A percentile compares a stretch with the other conserved stretches of the same genome.
Evolutionary conservation across 768 basidiomycete species (phyloP).

Genomic region (Naganishia friedmannii): DNA sequence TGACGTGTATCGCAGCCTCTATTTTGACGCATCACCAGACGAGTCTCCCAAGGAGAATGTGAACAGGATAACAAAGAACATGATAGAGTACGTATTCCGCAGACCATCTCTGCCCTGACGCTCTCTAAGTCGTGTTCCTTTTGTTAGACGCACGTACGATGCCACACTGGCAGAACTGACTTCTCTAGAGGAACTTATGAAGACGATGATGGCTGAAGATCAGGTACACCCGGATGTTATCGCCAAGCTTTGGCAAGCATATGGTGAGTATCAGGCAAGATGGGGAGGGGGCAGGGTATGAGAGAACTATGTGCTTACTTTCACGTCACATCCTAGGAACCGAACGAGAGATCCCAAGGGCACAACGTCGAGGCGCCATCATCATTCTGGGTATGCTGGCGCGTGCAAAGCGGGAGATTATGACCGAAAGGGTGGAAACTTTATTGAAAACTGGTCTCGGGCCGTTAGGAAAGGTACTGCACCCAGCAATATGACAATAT

Average conservation of each 20-base stretch:
- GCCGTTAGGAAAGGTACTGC: conserved; percentile 69
- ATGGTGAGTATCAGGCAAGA: conserved; percentile 53
- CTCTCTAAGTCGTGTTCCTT: conserved; percentile 11
- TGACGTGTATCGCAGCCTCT: conserved; percentile 81
- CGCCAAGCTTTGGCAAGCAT: conserved; percentile 90
- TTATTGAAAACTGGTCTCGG: conserved; percentile 86
- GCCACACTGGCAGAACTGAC: conserved; percentile 93
- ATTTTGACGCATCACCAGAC: conserved; percentile 77
- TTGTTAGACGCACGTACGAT: conserved; percentile 83
- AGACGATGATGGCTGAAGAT: conserved; percentile 84
- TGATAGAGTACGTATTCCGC: conserved; percentile 71
- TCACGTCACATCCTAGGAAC: conserved; percentile 63
- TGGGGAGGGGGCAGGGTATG: too few species aligned
- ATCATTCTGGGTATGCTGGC: conserved; percentile 97
- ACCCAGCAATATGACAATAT: neutral
- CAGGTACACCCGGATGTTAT: conserved; percentile 76
- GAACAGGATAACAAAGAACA: conserved; percentile 88
- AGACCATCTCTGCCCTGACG: neutral
- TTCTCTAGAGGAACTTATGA: conserved; percentile 92
- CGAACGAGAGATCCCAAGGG: conserved; percentile 68
- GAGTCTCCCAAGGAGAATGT: conserved; percentile 75
- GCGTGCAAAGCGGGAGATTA: conserved; percentile 70
- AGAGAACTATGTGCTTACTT: too few species aligned
- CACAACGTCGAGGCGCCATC: conserved; percentile 89
- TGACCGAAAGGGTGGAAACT: conserved; percentile 76